These are phyloP conservation scores for Hanseniaspora gamundiae DNA, from an alignment of 1,139 yeast genomes.

Conservation along the genomic window DNA sequence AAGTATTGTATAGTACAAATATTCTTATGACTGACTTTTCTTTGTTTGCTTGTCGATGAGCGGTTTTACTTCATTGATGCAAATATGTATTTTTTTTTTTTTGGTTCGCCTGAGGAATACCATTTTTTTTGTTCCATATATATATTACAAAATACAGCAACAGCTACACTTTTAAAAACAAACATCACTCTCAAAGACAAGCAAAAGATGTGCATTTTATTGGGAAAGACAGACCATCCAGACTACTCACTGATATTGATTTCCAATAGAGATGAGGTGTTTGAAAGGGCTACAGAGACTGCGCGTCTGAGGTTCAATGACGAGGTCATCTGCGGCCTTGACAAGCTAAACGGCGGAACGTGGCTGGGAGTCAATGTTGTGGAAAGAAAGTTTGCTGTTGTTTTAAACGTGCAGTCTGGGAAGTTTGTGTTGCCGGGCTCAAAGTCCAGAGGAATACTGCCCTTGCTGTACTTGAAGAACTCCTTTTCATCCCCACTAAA, in stretches of 20 bases:
- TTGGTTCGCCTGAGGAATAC: too few relatives aligned
- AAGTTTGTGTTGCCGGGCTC: conserved; percentile 29
- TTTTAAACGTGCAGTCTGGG: conserved; percentile 44
- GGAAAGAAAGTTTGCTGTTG: conserved; percentile 53
- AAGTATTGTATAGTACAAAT: background rate
- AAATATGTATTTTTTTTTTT: too few relatives aligned
- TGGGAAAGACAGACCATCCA: conserved; percentile 49
- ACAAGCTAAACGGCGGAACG: conserved; percentile 46
- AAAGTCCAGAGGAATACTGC: conserved; percentile 59
- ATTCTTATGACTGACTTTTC: too few relatives aligned
- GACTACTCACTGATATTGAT: conserved; percentile 58
- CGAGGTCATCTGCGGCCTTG: conserved; percentile 1
- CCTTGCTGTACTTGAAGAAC: conserved; percentile 42
- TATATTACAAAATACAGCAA: too few relatives aligned
- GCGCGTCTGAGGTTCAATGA: conserved; percentile 27
- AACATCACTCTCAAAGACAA: too few relatives aligned
- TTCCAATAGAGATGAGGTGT: conserved; percentile 80
- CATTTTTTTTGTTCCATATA: too few relatives aligned
- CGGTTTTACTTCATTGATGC: too few relatives aligned
- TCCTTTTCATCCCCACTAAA: conserved; percentile 26
- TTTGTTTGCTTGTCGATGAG: too few relatives aligned
- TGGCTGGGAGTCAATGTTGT: conserved; percentile 70
- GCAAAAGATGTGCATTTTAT: conserved; percentile 61
- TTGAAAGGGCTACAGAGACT: conserved; percentile 54
- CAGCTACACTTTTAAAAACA: too few relatives aligned